Evolutionary conservation across 495 filamentous ascomycete genomes (phyloP).

Genomic region (Penicillium samsonianum): DNA sequence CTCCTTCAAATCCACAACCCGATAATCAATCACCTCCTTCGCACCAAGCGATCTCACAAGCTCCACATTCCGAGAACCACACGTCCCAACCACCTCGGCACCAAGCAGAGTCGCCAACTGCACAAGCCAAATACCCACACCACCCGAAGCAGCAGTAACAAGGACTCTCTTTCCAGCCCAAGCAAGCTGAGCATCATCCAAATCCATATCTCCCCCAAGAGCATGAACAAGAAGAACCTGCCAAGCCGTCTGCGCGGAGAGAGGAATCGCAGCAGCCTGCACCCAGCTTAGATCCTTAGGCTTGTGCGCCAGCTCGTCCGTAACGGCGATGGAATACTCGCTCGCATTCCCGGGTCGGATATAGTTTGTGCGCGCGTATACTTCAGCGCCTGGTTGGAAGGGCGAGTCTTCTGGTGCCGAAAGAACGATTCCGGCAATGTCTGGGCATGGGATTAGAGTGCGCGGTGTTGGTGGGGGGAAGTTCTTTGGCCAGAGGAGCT

Average conservation of each 20-base stretch:
- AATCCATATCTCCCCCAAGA: constrained; percentile 11
- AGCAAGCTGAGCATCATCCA: neutral
- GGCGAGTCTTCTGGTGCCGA: constrained; percentile 43
- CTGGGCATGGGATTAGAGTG: constrained; percentile 50
- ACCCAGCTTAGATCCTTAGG: constrained; percentile 44
- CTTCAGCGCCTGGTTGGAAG: constrained; percentile 46
- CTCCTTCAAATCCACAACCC: constrained; percentile 29
- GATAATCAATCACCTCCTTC: constrained; percentile 49
- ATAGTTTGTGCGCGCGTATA: constrained; percentile 51
- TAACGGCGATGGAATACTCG: constrained; percentile 47
- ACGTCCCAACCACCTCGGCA: constrained; percentile 42
- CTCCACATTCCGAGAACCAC: constrained; percentile 42
- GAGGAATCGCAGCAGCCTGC: constrained; percentile 47
- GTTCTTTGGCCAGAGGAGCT: constrained; percentile 53
- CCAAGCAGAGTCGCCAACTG: constrained; percentile 53
- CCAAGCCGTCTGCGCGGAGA: constrained; percentile 52
- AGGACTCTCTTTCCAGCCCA: constrained; percentile 44
- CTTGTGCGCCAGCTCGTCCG: constrained; percentile 44
- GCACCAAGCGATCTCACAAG: constrained; percentile 49
- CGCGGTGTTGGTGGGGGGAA: constrained; percentile 39
- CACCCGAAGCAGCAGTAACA: constrained; percentile 52
- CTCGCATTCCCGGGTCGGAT: constrained; percentile 43
- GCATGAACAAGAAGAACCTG: constrained; percentile 53
- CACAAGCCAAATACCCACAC: constrained; percentile 58
- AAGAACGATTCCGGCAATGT: constrained; percentile 52